Evolutionary conservation across 106 monocot genomes (phyloP), one percentile per base, ranked within the genome.

Genomic region (Acorus gramineus): DNA sequence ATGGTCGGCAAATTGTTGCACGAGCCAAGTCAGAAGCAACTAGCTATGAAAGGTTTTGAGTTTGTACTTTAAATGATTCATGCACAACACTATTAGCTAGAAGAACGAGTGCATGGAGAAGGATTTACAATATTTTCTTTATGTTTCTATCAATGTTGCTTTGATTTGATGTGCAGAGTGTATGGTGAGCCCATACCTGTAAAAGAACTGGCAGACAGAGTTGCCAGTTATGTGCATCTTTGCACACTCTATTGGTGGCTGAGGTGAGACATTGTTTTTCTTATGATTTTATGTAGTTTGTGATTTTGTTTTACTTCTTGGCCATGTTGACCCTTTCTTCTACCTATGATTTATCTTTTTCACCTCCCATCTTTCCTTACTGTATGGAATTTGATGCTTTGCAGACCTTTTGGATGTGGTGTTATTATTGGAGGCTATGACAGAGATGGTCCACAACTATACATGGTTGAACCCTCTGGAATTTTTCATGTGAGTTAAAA

Each of bases 241-340:
- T 98, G 96, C 72, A 98, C 96, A 6, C 88, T 98, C 11, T 98
- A 91, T 69, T 98, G 96, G 96, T 98, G 96, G 96, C 63, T 98
- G 44, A 88, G 95, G 95, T 96, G 65, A 8, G 47, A 49, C 60
- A 10, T 42, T 13, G 28, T 28, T 28, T 28, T 28, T 28, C 28
- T 28, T 28, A 28, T 28, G 28, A 28, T 28, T 28, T 28, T 28
- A 28, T 28, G 28, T 28, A 28, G 28, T 28, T 28, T 28, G 1
- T 61, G 2, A 2, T 65, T 14, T 60, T 14, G 11, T 5, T 11
- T 8, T 59, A 4, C 68, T 13, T 3, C n/a, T 54, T 55, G 7
- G 11, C 4, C 6, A 8, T 49, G 44, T 46, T 66, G 28, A 28
- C 28, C 28, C 28, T 28, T 28, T 28, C 28, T 28, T 28, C 28